Base-by-base conservation (phyloP, 202 grass and related monocot genomes). In the Hordeum pubiflorum region DNA sequence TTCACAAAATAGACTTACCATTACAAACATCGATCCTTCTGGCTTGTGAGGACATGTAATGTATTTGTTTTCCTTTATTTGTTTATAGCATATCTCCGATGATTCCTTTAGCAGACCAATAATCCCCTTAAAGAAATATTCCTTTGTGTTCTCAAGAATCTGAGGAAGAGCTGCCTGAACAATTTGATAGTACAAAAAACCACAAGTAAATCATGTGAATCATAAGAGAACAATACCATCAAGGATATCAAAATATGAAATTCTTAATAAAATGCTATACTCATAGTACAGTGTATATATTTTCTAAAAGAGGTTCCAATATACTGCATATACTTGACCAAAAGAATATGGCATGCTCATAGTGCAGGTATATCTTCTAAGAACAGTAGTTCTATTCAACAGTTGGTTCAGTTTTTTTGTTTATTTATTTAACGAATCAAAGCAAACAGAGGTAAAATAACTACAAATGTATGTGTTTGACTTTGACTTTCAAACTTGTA, bases 31-130 rank as follows among this genome's bases (percentile, higher is more conserved):
- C 32, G 93, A 48, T 48, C 44, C 44, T 48, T 48, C 44, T 48
- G 44, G 44, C 44, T 48, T 48, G 44, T 48, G 44, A 43, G 86
- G 93, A 46, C 85, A 92, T 18, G 48, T 87, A 38, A 97, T 87
- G 70, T 81, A 92, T 37, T 86, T 86, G 21, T 92, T 91, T 10
- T 92, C 74, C 80, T 91, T 97, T 58, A 89, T 86, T 86, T 85
- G 78, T 64, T 61, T 67, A 9, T 87, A 87, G 34, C 90, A 97
- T 41, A 92, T 87, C 59, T 92, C 88, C 34, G 84, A 88, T 48
- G 88, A 87, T 86, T 81, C 88, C 24, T 9, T 87, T 58, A 97
- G 71, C 29, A 97, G 26, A 83, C 24, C 55, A 69, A 84, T 77
- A 26, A 92, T 85, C 48, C 79, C 88, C 15, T 82, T 75, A n/a